These are phyloP conservation scores for Aphanoascus verrucosus DNA, from an alignment of 2,329 filamentous ascomycete genomes.

Conservation along the genomic window DNA sequence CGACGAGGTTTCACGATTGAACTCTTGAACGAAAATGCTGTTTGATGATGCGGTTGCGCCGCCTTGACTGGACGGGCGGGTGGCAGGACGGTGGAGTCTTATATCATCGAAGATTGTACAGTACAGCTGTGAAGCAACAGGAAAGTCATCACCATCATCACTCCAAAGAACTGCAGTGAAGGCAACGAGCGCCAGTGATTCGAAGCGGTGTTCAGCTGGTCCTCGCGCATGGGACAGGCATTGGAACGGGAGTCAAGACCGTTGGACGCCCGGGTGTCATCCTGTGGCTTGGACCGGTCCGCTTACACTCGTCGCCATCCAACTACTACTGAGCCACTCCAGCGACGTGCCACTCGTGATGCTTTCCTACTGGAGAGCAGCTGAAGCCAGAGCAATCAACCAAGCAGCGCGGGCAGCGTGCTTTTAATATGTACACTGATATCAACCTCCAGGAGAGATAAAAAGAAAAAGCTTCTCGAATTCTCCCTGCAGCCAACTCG, in stretches of 20 bases:
- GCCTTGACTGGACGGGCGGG: neutral
- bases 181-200: neutral
- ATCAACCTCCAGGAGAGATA: too few species aligned
- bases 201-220: too few species aligned
- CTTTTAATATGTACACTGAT: too few species aligned
- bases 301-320: too few species aligned
- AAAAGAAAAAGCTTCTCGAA: too few species aligned
- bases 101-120: neutral
- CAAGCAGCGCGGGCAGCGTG: too few species aligned
- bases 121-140: neutral
- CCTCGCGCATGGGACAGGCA: neutral
- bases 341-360: too few species aligned
- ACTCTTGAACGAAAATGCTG: neutral
- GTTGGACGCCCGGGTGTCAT: neutral
- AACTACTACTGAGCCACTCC: too few species aligned
- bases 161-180: neutral
- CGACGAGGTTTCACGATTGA: conserved; percentile 6
- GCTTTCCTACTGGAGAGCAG: too few species aligned
- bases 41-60: neutral
- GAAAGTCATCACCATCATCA: neutral
- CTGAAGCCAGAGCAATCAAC: too few species aligned
- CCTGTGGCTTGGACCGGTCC: neutral
- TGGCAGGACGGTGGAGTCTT: too few species aligned
- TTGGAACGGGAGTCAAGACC: neutral
- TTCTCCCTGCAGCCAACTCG: too few species aligned